Evolutionary conservation across 2,329 filamentous ascomycete species (phyloP), one percentile per base, ranked within the genome.

Genomic region (Tolypocladium sp.): DNA sequence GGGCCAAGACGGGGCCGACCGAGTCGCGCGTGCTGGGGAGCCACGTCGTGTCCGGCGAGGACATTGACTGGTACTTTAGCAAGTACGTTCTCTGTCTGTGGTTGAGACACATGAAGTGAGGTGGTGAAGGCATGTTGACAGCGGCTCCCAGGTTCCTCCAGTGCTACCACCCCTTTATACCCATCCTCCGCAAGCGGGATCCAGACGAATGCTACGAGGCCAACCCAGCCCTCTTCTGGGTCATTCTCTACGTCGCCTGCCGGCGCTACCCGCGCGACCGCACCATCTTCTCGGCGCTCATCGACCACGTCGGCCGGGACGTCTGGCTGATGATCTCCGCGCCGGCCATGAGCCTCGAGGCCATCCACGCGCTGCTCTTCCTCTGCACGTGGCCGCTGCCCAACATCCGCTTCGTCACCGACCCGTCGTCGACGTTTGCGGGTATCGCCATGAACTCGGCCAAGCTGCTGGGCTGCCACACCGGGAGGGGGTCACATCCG

Each of bases 21-120:
- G 66, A 77, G 56, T 69, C 80, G 1, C 73, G 81, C 55, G 73
- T 78, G 5, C 65, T 84, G 13, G 77, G 75, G 2, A 77, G 76
- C 4, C 74, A 76, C 10, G 73, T 79, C 1, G 76, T 84, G 55
- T 74, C 80, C 0, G 78, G 79, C 0, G 77, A 80, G 49, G 81
- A 84, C 51, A 78, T 84, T 57, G 77, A 82, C 58, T 81, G 76
- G 65, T 84, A 84, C 63, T 84, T 83, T 66, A 74, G 79, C 60
- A 80, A 78, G 76, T 80, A 5, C 6, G 58, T n/a, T 38, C 2
- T 17, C 30, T 41, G 22, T 51, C 22, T n/a, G 10, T 20, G 30
- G 58, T 62, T 17, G 10, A n/a, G n/a, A n/a, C n/a, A n/a, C n/a
- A n/a, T n/a, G n/a, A 17, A 20, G 22, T 27, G 12, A 6, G 42